phyloP scores from a whole-genome alignment of 768 basidiomycete species.

The Psilocybe tampanensis region DNA sequence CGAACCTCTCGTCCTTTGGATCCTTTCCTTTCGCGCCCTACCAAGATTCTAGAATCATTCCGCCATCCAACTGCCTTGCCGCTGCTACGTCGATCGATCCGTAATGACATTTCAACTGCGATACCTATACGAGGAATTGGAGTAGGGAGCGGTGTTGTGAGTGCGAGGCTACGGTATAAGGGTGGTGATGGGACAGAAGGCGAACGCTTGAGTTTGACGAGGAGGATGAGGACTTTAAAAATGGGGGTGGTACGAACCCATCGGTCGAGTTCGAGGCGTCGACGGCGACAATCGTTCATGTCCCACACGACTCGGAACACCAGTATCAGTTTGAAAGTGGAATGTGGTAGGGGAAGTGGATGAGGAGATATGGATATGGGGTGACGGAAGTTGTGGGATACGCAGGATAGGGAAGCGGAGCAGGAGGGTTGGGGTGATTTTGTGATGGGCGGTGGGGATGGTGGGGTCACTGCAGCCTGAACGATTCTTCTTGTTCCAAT shows the following conservation, averaged over 20 bases:
- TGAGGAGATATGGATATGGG: slow-evolving; percentile 36
- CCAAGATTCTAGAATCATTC: no score
- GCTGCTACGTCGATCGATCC: slow-evolving; percentile 36
- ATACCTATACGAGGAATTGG: slow-evolving; percentile 31
- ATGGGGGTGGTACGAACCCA: slow-evolving; percentile 16
- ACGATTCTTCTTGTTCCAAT: no score
- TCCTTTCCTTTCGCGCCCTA: no score
- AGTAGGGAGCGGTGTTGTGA: slow-evolving; percentile 49
- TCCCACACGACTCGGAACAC: slow-evolving; percentile 31
- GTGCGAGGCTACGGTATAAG: slow-evolving; percentile 62
- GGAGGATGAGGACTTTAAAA: slow-evolving; percentile 71
- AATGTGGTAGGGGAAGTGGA: slow-evolving; percentile 27
- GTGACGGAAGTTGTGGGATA: slow-evolving; percentile 41
- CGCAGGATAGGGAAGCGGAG: slow-evolving; percentile 47
- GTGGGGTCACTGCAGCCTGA: not conserved
- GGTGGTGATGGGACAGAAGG: slow-evolving; percentile 39
- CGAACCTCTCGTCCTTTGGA: no score
- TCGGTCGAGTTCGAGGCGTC: slow-evolving; percentile 6
- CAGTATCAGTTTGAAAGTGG: slow-evolving; percentile 28
- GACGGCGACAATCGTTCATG: slow-evolving; percentile 7
- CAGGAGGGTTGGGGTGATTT: slow-evolving; percentile 54
- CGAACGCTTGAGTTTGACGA: slow-evolving; percentile 62
- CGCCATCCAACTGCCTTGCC: no score
- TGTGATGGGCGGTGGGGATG: not conserved
- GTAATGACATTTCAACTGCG: slow-evolving; percentile 48